Percentiles rank a stretch among this genome's conserved stretches.
These are phyloP conservation scores for Pseudocercospora vitis DNA, from an alignment of 2,329 filamentous ascomycete species.

Conservation along the genomic window DNA sequence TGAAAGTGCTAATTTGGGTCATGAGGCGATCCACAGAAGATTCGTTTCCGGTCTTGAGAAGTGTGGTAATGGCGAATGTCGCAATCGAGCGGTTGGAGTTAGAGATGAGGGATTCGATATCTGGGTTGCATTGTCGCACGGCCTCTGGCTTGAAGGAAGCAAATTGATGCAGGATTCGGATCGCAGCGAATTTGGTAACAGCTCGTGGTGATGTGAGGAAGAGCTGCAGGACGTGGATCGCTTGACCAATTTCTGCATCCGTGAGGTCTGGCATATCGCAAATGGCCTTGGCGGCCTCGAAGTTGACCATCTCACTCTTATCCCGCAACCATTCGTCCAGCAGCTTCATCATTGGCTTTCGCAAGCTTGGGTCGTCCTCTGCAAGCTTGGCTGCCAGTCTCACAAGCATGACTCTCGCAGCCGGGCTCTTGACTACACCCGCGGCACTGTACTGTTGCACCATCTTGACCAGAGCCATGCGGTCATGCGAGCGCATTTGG, in stretches of 20 bases:
- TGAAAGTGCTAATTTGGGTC: slow-evolving; percentile 98
- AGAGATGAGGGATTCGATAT: slow-evolving; percentile 94
- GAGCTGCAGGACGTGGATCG: slow-evolving; percentile 90
- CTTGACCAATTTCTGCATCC: slow-evolving; percentile 85
- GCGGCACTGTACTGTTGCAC: slow-evolving; percentile 96
- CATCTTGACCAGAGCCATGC: slow-evolving; percentile 99
- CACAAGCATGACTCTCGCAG: slow-evolving; percentile 88
- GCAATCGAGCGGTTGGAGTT: slow-evolving; percentile 97
- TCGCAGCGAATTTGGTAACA: slow-evolving; percentile 95
- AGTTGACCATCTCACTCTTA: slow-evolving; percentile 99
- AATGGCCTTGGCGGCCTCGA: slow-evolving; percentile 97
- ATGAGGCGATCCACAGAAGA: slow-evolving; percentile 94
- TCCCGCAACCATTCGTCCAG: slow-evolving; percentile 95
- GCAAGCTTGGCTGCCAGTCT: slow-evolving; percentile 89
- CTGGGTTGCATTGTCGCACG: slow-evolving; percentile 90
- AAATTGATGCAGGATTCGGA: slow-evolving; percentile 93
- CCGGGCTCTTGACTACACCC: slow-evolving; percentile 91
- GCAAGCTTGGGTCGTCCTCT: slow-evolving; percentile 83
- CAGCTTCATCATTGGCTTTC: slow-evolving; percentile 95
- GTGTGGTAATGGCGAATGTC: slow-evolving; percentile 95
- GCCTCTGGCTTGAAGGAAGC: slow-evolving; percentile 94
- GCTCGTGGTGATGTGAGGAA: slow-evolving; percentile 95
- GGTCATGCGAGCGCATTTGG: slow-evolving; percentile 95
- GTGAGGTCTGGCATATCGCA: slow-evolving; percentile 92
- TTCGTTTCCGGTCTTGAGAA: slow-evolving; percentile 98